These are phyloP conservation scores for Helicocarpus griseus DNA, from an alignment of 2,329 filamentous ascomycete genomes.

Conservation along the genomic window DNA sequence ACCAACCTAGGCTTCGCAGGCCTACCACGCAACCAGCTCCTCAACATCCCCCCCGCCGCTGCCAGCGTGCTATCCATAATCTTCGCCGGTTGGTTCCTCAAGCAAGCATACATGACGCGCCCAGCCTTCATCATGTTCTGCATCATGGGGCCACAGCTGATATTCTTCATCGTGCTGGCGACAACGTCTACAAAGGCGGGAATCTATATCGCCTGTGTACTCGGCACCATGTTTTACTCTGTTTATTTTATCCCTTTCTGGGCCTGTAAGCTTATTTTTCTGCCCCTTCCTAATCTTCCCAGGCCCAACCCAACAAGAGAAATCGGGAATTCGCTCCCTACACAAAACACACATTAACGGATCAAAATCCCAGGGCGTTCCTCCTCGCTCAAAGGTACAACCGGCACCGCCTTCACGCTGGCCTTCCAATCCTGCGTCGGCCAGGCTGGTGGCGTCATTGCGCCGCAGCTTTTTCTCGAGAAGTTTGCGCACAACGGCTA, in stretches of 20 bases:
- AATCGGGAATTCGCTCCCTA: neutral
- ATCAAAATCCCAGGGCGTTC: constrained; percentile 25
- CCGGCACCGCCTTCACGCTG: constrained; percentile 37
- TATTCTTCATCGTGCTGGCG: constrained; percentile 37
- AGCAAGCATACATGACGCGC: constrained; percentile 31
- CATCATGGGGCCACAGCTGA: constrained; percentile 28
- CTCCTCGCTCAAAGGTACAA: constrained; percentile 32
- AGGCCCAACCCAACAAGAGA: too few relatives aligned
- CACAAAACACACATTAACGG: too few relatives aligned
- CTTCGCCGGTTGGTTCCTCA: constrained; percentile 32
- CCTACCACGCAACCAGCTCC: constrained; percentile 35
- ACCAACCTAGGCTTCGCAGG: constrained; percentile 34
- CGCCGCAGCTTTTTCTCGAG: constrained; percentile 35
- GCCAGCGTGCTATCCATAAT: constrained; percentile 32
- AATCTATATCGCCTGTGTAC: constrained; percentile 36
- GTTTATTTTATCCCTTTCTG: constrained; percentile 39
- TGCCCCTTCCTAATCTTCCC: neutral
- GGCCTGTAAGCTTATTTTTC: constrained; percentile 23
- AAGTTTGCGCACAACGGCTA: constrained; percentile 35
- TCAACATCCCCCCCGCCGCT: constrained; percentile 39
- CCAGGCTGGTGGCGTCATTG: constrained; percentile 39
- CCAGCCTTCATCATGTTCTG: constrained; percentile 34
- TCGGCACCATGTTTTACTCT: constrained; percentile 37
- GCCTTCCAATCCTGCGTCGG: constrained; percentile 36
- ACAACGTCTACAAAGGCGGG: constrained; percentile 29